Conservation (phyloP, 352 stramenopile species). For the Globisporangium yorkense region DNA sequence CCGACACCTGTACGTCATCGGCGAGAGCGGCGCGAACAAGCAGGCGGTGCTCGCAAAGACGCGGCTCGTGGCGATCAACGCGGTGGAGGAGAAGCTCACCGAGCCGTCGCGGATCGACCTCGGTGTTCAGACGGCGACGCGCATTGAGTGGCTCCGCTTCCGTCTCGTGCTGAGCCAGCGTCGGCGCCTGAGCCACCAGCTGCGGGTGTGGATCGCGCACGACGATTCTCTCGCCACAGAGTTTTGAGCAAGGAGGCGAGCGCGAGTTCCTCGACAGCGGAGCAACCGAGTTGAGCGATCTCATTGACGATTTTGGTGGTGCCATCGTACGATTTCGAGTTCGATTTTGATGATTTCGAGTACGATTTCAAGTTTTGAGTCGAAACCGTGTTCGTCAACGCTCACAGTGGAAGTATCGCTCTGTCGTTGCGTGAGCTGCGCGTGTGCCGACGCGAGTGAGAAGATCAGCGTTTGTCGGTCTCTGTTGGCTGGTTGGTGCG, state of each 20-base stretch:
- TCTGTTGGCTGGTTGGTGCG: no score
- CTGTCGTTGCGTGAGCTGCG: no score
- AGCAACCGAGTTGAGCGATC: background rate
- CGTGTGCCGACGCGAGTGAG: no score
- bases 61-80: conserved; percentile 41
- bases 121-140: conserved; percentile 27
- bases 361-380: no score
- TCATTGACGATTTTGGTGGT: no score
- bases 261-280: background rate
- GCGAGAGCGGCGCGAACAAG: conserved; percentile 24
- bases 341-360: no score
- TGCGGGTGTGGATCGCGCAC: conserved; percentile 48
- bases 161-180: conserved; percentile 45
- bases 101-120: conserved; percentile 62
- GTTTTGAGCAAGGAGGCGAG: conserved; percentile 8
- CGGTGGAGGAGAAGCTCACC: conserved; percentile 63
- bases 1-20: conserved; percentile 52
- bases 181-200: conserved; percentile 49
- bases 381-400: no score
- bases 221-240: background rate
- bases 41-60: conserved; percentile 42
- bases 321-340: no score
- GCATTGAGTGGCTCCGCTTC: conserved; percentile 54
- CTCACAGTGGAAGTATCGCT: no score
- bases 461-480: no score